A percentile compares a stretch with the other conserved stretches of the same genome.
phyloP scores from a whole-genome alignment of 2,329 filamentous ascomycete genomes.

The Setomelanomma holmii region DNA sequence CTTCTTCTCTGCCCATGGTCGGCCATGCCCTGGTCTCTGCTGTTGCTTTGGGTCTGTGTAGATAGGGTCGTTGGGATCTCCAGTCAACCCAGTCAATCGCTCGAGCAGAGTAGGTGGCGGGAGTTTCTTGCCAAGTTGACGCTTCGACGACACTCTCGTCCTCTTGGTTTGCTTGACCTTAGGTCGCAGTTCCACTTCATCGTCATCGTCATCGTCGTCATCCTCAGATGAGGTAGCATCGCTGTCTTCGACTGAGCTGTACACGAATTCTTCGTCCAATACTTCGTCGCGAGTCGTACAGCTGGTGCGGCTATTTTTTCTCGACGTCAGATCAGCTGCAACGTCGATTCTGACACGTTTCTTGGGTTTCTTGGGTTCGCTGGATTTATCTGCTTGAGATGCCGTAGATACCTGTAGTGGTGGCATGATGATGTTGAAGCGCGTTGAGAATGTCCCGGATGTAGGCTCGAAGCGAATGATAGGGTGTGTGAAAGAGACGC shows the following conservation, averaged over 20 bases:
- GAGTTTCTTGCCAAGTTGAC: constrained; percentile 11
- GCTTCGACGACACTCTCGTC: constrained; percentile 6
- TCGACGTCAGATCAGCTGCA: constrained; percentile 8
- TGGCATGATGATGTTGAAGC: constrained; percentile 31
- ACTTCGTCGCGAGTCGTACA: background rate
- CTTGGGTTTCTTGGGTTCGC: constrained; percentile 9
- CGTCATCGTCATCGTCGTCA: constrained; percentile 9
- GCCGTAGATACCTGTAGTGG: too few species aligned
- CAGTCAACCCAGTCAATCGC: constrained; percentile 44
- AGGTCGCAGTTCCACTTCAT: background rate
- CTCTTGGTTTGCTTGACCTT: constrained; percentile 3
- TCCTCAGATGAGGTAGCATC: constrained; percentile 16
- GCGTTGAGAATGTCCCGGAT: constrained; percentile 57
- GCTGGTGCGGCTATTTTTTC: constrained; percentile 19
- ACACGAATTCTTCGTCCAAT: constrained; percentile 1
- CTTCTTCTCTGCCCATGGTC: constrained; percentile 24
- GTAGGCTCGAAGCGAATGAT: constrained; percentile 43
- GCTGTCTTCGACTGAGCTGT: constrained; percentile 14
- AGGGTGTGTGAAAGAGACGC: constrained; percentile 24
- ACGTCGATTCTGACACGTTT: constrained; percentile 32
- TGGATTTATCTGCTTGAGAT: background rate
- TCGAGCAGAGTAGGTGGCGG: constrained; percentile 38
- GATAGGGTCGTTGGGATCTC: constrained; percentile 37
- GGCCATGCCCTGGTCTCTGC: constrained; percentile 1
- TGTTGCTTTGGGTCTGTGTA: constrained; percentile 27